These are phyloP conservation scores for Ceratobasidium sp. DNA, from an alignment of 1,284 basidiomycete genomes.

Conservation along the genomic window DNA sequence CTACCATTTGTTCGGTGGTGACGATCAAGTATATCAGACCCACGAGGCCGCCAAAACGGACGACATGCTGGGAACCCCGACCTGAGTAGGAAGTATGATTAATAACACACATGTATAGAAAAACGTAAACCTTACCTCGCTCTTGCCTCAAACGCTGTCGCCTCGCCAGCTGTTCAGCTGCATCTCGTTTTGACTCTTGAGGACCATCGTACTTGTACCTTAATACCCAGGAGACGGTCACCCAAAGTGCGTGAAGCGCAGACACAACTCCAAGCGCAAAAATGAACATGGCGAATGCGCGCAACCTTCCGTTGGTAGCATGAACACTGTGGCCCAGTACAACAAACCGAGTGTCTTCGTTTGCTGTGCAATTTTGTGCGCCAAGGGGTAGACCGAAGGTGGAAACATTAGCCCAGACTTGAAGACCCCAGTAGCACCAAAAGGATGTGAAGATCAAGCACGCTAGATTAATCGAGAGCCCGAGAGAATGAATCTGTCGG, in stretches of 20 bases:
- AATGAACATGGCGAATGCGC: slow-evolving; percentile 6
- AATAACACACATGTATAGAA: not conserved
- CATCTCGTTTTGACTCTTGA: not conserved
- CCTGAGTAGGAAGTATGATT: not conserved
- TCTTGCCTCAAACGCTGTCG: not conserved
- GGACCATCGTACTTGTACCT: not conserved
- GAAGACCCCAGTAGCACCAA: slow-evolving; percentile 34
- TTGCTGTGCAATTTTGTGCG: not conserved
- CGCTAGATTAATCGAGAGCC: slow-evolving; percentile 15
- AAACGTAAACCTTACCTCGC: not conserved
- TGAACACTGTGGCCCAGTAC: not conserved
- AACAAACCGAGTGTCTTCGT: slow-evolving; percentile 2
- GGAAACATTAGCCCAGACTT: slow-evolving; percentile 15
- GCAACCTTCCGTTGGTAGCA: not conserved
- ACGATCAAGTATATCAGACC: slow-evolving; percentile 30
- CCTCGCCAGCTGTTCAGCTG: not conserved
- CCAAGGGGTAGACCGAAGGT: not conserved
- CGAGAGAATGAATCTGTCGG: slow-evolving; percentile 16
- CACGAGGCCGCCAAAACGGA: slow-evolving; percentile 8
- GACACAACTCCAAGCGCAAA: slow-evolving; percentile 1
- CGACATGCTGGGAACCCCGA: not conserved
- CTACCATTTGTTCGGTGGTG: slow-evolving; percentile 20
- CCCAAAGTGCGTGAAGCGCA: slow-evolving; percentile 1
- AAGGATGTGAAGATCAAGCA: slow-evolving; percentile 15
- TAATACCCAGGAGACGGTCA: not conserved